phyloP scores from a whole-genome alignment of 163 green algal genomes.

The Chlamydomonas reinhardtii region DNA sequence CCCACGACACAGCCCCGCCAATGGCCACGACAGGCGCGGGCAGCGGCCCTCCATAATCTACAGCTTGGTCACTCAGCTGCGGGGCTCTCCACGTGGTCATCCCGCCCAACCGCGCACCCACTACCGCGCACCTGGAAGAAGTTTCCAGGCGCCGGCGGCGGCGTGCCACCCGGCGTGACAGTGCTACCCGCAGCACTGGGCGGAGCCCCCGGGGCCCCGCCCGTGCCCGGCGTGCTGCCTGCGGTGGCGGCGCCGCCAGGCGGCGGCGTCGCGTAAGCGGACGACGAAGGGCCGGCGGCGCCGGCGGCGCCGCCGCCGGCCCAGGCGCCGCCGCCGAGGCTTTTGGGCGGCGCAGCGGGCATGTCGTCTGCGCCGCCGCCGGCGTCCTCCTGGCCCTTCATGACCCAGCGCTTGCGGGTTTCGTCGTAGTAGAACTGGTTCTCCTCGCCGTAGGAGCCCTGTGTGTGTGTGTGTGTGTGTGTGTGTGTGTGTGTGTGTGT shows the following conservation, averaged over 20 bases:
- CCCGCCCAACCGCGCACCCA: no score
- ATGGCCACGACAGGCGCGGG: no score
- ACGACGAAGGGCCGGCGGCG: no score
- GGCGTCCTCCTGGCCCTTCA: slow-evolving; percentile 56
- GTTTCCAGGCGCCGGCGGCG: background rate
- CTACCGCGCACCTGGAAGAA: slow-evolving; percentile 21
- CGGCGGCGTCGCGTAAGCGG: no score
- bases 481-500: no score
- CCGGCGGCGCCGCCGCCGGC: background rate
- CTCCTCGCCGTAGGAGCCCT: slow-evolving; percentile 62
- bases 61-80: no score
- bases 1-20: no score
- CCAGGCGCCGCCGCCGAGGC: background rate
- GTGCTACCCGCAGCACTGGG: background rate
- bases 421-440: slow-evolving; percentile 80
- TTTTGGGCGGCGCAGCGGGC: slow-evolving; percentile 37
- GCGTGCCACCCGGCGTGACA: background rate
- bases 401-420: slow-evolving; percentile 68
- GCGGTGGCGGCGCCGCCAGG: no score
- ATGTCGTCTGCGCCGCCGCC: background rate
- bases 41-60: no score
- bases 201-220: background rate
- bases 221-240: no score
- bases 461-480: background rate
- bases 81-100: no score